Evolutionary conservation across 495 filamentous ascomycete species (phyloP).

Genomic region (Sordaria brevicollis): DNA sequence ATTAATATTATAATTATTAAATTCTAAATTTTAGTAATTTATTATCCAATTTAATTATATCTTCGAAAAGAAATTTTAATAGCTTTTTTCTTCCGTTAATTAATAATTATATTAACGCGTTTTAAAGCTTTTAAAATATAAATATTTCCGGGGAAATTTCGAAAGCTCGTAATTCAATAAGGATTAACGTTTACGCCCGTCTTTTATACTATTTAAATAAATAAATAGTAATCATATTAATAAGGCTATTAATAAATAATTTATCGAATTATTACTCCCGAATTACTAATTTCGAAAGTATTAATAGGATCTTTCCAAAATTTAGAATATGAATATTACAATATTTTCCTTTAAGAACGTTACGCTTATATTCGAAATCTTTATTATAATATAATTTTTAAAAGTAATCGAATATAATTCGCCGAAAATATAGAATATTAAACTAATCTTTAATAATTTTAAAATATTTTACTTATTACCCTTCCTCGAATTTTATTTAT

Average conservation of each 20-base stretch:
- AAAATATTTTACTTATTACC: neutral
- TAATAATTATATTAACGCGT: neutral
- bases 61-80: neutral
- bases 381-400: neutral
- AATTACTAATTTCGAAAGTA: neutral
- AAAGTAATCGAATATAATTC: neutral
- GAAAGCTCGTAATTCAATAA: neutral
- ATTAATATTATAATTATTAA: neutral
- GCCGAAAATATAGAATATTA: neutral
- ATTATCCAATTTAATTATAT: neutral
- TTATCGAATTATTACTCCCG: too few relatives aligned
- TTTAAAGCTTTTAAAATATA: neutral
- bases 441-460: neutral
- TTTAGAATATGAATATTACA: neutral
- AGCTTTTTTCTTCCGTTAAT: neutral
- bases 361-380: neutral
- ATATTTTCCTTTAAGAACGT: neutral
- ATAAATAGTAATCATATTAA: neutral
- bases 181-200: neutral
- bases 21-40: neutral
- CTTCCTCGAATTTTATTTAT: too few relatives aligned
- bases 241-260: neutral
- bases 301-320: neutral
- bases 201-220: neutral
- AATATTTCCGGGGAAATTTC: neutral